Percentiles rank a stretch among this genome's conserved stretches.
phyloP scores from a whole-genome alignment of 208 protist species.

The Trypanosoma rangeli region DNA sequence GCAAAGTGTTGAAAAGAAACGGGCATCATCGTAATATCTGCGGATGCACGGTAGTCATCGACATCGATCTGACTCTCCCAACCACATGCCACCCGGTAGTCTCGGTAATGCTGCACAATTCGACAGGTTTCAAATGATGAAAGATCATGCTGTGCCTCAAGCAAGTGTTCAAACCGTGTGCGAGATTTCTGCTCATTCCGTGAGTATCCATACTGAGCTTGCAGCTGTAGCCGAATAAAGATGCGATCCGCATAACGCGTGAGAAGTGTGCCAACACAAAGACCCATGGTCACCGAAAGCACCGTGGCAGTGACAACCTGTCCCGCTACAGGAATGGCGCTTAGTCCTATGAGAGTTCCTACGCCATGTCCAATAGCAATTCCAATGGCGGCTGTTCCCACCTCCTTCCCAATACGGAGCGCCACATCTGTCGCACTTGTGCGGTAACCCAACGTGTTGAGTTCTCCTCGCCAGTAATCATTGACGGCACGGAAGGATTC shows the following conservation, averaged over 20 bases:
- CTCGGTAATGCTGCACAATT: constrained; percentile 73
- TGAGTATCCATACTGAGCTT: constrained; percentile 64
- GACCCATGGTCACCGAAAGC: constrained; percentile 55
- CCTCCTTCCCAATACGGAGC: constrained; percentile 53
- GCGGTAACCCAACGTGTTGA: constrained; percentile 59
- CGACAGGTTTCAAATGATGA: constrained; percentile 59
- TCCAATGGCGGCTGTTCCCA: constrained; percentile 52
- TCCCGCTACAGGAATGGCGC: constrained; percentile 55
- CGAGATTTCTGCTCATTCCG: constrained; percentile 47
- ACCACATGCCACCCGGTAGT: constrained; percentile 74
- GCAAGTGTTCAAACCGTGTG: constrained; percentile 57
- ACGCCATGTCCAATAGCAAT: constrained; percentile 62
- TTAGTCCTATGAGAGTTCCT: constrained; percentile 53
- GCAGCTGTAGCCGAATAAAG: constrained; percentile 55
- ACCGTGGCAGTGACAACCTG: constrained; percentile 55
- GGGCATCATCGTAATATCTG: constrained; percentile 60
- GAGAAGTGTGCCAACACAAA: constrained; percentile 56
- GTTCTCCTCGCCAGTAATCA: constrained; percentile 52
- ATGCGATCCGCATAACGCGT: constrained; percentile 72
- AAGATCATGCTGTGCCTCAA: constrained; percentile 60
- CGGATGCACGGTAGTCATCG: constrained; percentile 62
- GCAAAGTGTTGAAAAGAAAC: constrained; percentile 82
- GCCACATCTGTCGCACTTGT: constrained; percentile 55
- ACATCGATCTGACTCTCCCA: constrained; percentile 72
- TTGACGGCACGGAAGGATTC: constrained; percentile 47